Base-by-base conservation (phyloP, 345 rosid genomes). In the Brassica carinata region DNA sequence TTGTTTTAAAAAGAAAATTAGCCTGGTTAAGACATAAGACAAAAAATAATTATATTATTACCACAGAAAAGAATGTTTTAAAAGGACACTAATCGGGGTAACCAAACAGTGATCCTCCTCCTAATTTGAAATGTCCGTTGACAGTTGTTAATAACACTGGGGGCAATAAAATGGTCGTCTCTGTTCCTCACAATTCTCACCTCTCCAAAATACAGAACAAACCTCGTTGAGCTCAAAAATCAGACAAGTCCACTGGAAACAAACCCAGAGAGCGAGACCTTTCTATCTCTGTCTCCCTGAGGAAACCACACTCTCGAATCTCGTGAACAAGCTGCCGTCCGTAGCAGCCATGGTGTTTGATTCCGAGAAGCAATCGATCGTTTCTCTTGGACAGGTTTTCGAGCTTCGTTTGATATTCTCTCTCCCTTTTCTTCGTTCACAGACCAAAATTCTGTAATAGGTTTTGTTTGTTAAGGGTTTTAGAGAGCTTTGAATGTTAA, bases 331-430 rank as follows among this genome's bases (percentile, higher is more conserved):
- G 75, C 75, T 80, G 75, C 57, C 67, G 3, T 51, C 57, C 67
- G 48, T 13, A 40, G 45, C 45, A 40, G 29, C 73, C 51, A 90
- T 92, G 94, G 86, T 78, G 48, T 78, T 89, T 45, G 94, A 88
- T 85, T 75, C 84, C 45, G 88, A 89, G 84, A 87, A 81, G 31
- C 74, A 73, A 75, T 69, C 81, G 31, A 70, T 84, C 36, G 75
- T 85, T 67, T 86, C 90, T 64, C 27, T 77, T 53, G 75, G 23
- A 77, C 90, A 86, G 95, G 89, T 90, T 77, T 34, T 59, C 69
- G 1, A 8, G 10, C 27, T 43, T 74, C 69, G 58, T 31, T 26
- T 63, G 7, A 48, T 13, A 13, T 65, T 34, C 8, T 31, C 77
- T 53, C 15, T 18, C 34, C 64, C 38, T 61, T 61, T 14, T 51